Evolutionary conservation across 495 filamentous ascomycete species (phyloP).

Genomic region (Xylaria acuta): DNA sequence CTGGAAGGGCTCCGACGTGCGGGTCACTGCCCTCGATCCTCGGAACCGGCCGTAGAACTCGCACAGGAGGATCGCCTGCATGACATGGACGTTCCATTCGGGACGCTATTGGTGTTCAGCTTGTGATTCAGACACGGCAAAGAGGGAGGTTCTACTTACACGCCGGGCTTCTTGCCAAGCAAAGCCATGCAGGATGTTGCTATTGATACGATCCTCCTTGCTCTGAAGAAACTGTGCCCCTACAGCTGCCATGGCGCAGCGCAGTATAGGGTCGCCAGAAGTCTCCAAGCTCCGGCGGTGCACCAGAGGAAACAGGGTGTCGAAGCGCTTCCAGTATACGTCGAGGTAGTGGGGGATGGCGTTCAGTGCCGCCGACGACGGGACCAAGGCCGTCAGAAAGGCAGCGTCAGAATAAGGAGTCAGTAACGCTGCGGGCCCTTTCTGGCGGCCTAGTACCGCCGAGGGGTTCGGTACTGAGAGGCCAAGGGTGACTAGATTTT

Average conservation of each 20-base stretch:
- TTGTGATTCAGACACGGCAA: constrained; percentile 1
- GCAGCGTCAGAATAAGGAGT: constrained; percentile 39
- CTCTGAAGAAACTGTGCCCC: constrained; percentile 52
- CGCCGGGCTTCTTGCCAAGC: constrained; percentile 50
- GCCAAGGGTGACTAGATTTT: constrained; percentile 47
- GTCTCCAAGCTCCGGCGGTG: constrained; percentile 49
- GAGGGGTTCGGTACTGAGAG: constrained; percentile 35
- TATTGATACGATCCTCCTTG: constrained; percentile 53
- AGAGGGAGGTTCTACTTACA: constrained; percentile 31
- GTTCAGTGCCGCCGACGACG: constrained; percentile 43
- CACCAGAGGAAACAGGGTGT: constrained; percentile 50
- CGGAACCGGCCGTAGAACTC: constrained; percentile 62
- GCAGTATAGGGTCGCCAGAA: constrained; percentile 47
- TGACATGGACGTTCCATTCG: constrained; percentile 55
- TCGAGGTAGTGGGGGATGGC: constrained; percentile 50
- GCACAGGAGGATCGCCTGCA: constrained; percentile 63
- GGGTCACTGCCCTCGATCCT: constrained; percentile 52
- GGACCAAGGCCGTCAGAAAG: constrained; percentile 40
- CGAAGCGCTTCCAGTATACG: constrained; percentile 53
- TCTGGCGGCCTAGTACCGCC: constrained; percentile 43
- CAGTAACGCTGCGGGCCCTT: constrained; percentile 40
- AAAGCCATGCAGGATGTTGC: constrained; percentile 52
- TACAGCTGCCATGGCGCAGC: constrained; percentile 57
- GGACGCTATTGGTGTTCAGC: constrained; percentile 41
- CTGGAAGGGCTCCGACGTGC: constrained; percentile 56